phyloP scores from a whole-genome alignment of 352 stramenopile genomes.

The Phytopythium ostracodes region DNA sequence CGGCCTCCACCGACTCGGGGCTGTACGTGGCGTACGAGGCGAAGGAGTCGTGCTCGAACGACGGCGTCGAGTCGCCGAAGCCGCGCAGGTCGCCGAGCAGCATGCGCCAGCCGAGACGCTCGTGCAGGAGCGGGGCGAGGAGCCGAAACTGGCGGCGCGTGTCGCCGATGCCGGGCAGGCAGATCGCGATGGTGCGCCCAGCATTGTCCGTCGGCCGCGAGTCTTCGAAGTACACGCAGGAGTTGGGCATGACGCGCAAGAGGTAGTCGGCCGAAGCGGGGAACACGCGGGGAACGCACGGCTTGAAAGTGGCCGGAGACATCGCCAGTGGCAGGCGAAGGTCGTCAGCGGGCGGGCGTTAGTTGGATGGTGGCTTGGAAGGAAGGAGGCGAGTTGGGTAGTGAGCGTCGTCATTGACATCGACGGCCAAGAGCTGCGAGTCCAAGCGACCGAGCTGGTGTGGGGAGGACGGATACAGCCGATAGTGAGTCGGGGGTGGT shows the following conservation, averaged over 20 bases:
- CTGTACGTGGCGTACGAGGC: conserved; percentile 22
- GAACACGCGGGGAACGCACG: conserved; percentile 24
- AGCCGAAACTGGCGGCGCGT: conserved; percentile 36
- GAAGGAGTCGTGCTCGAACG: conserved; percentile 9
- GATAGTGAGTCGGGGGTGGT: no score
- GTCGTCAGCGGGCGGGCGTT: no score
- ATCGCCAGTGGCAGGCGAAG: neutral
- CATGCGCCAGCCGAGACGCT: conserved; percentile 23
- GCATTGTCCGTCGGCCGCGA: conserved; percentile 17
- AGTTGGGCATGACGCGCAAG: conserved; percentile 10
- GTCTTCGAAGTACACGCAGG: conserved; percentile 37
- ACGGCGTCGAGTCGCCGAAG: conserved; percentile 32
- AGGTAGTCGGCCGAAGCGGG: conserved; percentile 11
- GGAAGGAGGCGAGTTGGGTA: neutral
- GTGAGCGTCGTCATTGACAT: neutral
- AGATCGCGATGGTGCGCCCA: conserved; percentile 23
- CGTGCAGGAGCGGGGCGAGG: conserved; percentile 33
- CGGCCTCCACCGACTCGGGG: conserved; percentile 24
- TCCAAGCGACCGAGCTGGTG: neutral
- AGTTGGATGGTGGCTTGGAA: neutral
- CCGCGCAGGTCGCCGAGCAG: conserved; percentile 37
- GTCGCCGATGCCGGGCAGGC: conserved; percentile 36
- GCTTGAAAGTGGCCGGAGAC: neutral
- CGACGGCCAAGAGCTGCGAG: no score
- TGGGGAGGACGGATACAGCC: neutral